Conservation (phyloP, 2,329 filamentous ascomycete species). For the Claviceps africana region DNA sequence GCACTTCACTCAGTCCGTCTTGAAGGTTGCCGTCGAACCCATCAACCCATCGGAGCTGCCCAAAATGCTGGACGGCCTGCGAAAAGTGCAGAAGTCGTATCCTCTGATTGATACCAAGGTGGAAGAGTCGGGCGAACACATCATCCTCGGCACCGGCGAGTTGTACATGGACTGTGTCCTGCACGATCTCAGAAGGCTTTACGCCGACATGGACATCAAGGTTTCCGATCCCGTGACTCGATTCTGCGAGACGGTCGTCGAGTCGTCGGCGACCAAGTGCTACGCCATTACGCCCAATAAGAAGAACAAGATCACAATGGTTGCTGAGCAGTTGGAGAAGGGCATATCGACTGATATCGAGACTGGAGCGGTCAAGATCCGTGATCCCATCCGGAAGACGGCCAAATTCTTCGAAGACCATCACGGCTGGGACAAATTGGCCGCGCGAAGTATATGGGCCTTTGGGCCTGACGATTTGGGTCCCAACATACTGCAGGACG, state of each 20-base stretch:
- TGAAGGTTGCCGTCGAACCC: conserved; percentile 95
- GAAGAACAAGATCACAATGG: conserved; percentile 98
- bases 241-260: conserved; percentile 95
- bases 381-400: conserved; percentile 81
- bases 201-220: conserved; percentile 98
- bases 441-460: conserved; percentile 92
- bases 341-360: conserved; percentile 94
- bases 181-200: conserved; percentile 83
- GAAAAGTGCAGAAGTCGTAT: conserved; percentile 97
- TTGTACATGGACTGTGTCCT: conserved; percentile 99
- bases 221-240: conserved; percentile 94
- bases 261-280: conserved; percentile 94
- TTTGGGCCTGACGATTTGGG: conserved; percentile 93
- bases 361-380: conserved; percentile 76
- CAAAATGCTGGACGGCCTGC: conserved; percentile 94
- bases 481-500: conserved; percentile 91
- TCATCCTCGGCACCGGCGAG: conserved; percentile 88
- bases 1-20: conserved; percentile 93
- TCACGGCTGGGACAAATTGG: conserved; percentile 92
- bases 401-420: conserved; percentile 96
- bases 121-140: conserved; percentile 93
- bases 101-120: conserved; percentile 93
- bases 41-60: conserved; percentile 96
- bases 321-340: conserved; percentile 87
- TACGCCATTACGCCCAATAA: conserved; percentile 97